Evolutionary conservation across 2,329 filamentous ascomycete genomes (phyloP).

Genomic region (Pestalotiopsis sp.): DNA sequence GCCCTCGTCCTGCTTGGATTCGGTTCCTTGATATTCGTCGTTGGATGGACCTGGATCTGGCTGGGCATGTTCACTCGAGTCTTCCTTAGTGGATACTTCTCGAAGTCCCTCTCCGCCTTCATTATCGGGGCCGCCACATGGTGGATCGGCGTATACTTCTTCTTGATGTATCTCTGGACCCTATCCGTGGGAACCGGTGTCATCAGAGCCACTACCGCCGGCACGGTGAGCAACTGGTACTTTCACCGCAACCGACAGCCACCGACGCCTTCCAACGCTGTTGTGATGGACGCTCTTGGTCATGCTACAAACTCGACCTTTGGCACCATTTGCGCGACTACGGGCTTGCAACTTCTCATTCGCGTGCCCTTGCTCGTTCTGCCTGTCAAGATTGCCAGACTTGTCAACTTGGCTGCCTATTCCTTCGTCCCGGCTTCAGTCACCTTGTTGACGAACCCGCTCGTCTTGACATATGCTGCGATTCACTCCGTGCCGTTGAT

Average conservation of each 20-base stretch:
- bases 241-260: slow-evolving; percentile 89
- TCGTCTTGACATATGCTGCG: slow-evolving; percentile 89
- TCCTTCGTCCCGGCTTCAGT: slow-evolving; percentile 85
- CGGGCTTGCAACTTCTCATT: slow-evolving; percentile 77
- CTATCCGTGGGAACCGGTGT: slow-evolving; percentile 84
- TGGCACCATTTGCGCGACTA: slow-evolving; percentile 88
- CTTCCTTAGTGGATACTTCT: slow-evolving; percentile 89
- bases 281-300: slow-evolving; percentile 79
- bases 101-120: slow-evolving; percentile 64
- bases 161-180: slow-evolving; percentile 95
- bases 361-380: slow-evolving; percentile 84
- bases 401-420: slow-evolving; percentile 75
- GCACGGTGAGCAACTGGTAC: slow-evolving; percentile 98
- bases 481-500: slow-evolving; percentile 88
- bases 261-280: slow-evolving; percentile 74
- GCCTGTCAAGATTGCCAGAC: slow-evolving; percentile 65
- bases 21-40: slow-evolving; percentile 71
- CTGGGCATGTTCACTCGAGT: slow-evolving; percentile 94
- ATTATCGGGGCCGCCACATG: slow-evolving; percentile 87
- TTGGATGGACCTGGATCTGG: slow-evolving; percentile 95
- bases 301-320: slow-evolving; percentile 88
- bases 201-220: slow-evolving; percentile 88
- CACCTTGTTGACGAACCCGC: slow-evolving; percentile 82
- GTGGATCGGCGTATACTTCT: slow-evolving; percentile 93
- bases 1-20: slow-evolving; percentile 85